Percentiles rank a stretch among this genome's conserved stretches.
phyloP scores from a whole-genome alignment of 2,329 filamentous ascomycete species.

The Talaromyces pinophilus region DNA sequence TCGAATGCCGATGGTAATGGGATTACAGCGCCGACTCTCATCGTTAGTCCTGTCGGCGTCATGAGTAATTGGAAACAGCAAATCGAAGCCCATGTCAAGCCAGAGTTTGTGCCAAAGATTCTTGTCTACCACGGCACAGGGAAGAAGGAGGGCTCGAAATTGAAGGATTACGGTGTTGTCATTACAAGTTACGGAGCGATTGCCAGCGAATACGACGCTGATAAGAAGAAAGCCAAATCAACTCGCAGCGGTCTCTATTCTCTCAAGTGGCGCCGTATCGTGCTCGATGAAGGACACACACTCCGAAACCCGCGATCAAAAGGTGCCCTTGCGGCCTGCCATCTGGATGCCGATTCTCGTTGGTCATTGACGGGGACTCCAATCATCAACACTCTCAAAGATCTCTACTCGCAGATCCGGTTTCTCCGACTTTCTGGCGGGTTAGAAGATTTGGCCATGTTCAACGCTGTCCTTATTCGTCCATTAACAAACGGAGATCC shows the following conservation, averaged over 20 bases:
- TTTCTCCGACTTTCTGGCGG: constrained; percentile 77
- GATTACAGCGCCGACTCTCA: constrained; percentile 66
- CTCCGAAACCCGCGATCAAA: constrained; percentile 78
- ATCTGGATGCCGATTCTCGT: constrained; percentile 67
- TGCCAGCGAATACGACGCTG: constrained; percentile 62
- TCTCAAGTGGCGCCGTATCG: constrained; percentile 73
- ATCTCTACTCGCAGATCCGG: constrained; percentile 76
- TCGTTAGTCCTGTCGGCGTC: constrained; percentile 78
- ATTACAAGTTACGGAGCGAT: constrained; percentile 84
- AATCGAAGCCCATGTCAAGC: constrained; percentile 69
- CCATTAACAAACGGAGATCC: constrained; percentile 62
- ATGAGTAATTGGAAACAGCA: constrained; percentile 91
- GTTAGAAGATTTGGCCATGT: constrained; percentile 70
- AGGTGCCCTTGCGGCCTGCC: constrained; percentile 66
- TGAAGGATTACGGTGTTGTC: constrained; percentile 71
- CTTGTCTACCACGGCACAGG: constrained; percentile 72
- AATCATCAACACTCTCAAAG: constrained; percentile 79
- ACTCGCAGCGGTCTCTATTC: constrained; percentile 57
- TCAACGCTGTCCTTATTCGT: constrained; percentile 70
- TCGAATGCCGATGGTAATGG: constrained; percentile 45
- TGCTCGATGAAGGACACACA: constrained; percentile 80
- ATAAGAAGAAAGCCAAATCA: constrained; percentile 40
- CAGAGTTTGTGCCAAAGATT: constrained; percentile 64
- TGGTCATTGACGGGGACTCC: constrained; percentile 83
- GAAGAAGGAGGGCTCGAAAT: constrained; percentile 59